Evolutionary conservation across 2,329 filamentous ascomycete species (phyloP), one percentile per base, ranked within the genome.

Genomic region (Calonectria montana): DNA sequence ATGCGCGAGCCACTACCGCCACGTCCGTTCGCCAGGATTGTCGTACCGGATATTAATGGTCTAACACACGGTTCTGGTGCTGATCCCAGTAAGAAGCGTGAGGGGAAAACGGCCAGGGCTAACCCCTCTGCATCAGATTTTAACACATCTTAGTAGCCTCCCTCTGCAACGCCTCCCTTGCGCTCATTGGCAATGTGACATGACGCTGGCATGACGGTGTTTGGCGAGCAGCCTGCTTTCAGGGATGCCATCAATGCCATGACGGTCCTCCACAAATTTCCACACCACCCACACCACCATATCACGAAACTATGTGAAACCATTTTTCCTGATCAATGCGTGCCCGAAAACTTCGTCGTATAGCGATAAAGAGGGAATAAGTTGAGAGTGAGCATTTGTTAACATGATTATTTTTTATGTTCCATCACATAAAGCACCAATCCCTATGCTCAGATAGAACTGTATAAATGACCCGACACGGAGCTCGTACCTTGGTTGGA

Each of bases 131-230:
- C 21, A 10, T 25, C 21, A 59, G n/a, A 23, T 35, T 35, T 18
- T 18, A 27, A 59, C 10, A 57, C 31, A 23, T 9, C 12, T 23
- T 25, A 25, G 64, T 55, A 50, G 39, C 63, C 65, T 67, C 65
- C 67, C 62, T 62, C 69, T 67, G 63, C 35, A 65, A 63, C 71
- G 65, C 68, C 70, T 74, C 76, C 73, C 61, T 55, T 63, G 62
- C 66, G 61, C 53, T 45, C 67, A 21, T 57, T 55, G 43, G 71
- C 63, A 55, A 61, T 55, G 37, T 78, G 68, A 73, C 64, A 72
- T 78, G 77, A 77, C 72, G 71, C 74, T 71, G 62, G 66, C 71
- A 76, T 79, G 77, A 79, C 77, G 67, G 71, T 67, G 63, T 69
- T 45, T 50, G 47, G 47, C 50, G 74, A 66, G 66, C 73, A 43